Conservation (phyloP, 495 filamentous ascomycete species). For the Penicillium subrubescens region DNA sequence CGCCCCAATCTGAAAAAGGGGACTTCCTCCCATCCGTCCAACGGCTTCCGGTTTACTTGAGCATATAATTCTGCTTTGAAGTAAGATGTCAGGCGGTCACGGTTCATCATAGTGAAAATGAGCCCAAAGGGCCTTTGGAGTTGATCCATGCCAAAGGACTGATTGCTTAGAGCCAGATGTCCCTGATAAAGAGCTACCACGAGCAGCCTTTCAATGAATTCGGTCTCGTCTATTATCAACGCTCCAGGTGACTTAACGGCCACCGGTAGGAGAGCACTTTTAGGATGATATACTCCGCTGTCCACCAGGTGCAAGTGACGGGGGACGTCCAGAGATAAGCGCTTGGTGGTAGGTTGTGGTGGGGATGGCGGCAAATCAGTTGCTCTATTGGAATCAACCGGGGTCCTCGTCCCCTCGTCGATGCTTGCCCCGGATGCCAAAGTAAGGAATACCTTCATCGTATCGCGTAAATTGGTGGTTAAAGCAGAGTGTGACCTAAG, state of each 20-base stretch:
- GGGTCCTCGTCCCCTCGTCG: constrained; percentile 9
- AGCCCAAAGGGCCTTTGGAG: constrained; percentile 67
- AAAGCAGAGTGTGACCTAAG: constrained; percentile 38
- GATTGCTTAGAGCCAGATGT: constrained; percentile 55
- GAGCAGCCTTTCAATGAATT: constrained; percentile 66
- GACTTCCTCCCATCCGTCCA: constrained; percentile 58
- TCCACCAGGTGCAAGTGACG: neutral
- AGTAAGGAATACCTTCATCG: constrained; percentile 28
- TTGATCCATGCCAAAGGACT: constrained; percentile 48
- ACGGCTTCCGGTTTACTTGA: constrained; percentile 22
- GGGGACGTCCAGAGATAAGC: neutral
- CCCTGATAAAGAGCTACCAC: constrained; percentile 62
- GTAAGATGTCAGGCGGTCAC: constrained; percentile 48
- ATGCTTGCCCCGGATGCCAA: constrained; percentile 25
- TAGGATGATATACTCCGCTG: neutral
- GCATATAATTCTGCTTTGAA: constrained; percentile 40
- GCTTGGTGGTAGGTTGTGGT: constrained; percentile 2
- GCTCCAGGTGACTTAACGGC: constrained; percentile 18
- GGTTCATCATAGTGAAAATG: constrained; percentile 56
- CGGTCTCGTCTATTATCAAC: constrained; percentile 54
- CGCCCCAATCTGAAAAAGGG: constrained; percentile 67
- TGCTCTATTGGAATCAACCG: constrained; percentile 6
- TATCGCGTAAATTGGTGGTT: constrained; percentile 39
- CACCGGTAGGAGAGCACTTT: neutral
- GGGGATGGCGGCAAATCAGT: neutral